These are phyloP conservation scores for Bullera alba DNA, from an alignment of 768 basidiomycete genomes.

Conservation along the genomic window DNA sequence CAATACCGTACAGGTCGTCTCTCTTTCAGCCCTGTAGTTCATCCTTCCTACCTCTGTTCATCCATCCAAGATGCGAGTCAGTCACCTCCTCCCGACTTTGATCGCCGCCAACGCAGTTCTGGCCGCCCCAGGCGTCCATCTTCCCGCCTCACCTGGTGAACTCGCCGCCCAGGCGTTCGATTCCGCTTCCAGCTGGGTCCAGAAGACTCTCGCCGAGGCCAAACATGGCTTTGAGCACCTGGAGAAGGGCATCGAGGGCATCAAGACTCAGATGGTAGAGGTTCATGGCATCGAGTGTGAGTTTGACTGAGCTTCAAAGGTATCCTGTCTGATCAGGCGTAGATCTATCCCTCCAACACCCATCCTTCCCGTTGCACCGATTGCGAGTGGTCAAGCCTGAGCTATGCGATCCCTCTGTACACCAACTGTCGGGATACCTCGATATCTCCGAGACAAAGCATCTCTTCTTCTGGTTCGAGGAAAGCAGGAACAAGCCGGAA, in stretches of 20 bases:
- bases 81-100: background rate
- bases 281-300: background rate
- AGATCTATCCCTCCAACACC: constrained; percentile 43
- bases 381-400: constrained; percentile 50
- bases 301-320: background rate
- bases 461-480: constrained; percentile 83
- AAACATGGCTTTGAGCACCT: constrained; percentile 18
- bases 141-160: constrained; percentile 17
- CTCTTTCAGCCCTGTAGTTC: no score
- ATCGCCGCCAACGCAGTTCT: background rate
- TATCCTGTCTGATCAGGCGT: background rate
- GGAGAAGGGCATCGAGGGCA: constrained; percentile 6
- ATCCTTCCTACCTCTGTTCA: background rate
- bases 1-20: no score
- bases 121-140: constrained; percentile 17
- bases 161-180: constrained; percentile 34
- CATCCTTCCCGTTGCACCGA: constrained; percentile 41
- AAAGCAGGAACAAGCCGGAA: constrained; percentile 65
- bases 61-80: background rate
- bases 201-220: constrained; percentile 10
- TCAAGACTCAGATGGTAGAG: background rate
- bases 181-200: constrained; percentile 27
- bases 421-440: constrained; percentile 76
- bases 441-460: constrained; percentile 73
- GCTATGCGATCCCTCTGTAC: constrained; percentile 71